These are phyloP conservation scores for Lactifluus echinatus DNA, from an alignment of 768 basidiomycete genomes.

Conservation along the genomic window DNA sequence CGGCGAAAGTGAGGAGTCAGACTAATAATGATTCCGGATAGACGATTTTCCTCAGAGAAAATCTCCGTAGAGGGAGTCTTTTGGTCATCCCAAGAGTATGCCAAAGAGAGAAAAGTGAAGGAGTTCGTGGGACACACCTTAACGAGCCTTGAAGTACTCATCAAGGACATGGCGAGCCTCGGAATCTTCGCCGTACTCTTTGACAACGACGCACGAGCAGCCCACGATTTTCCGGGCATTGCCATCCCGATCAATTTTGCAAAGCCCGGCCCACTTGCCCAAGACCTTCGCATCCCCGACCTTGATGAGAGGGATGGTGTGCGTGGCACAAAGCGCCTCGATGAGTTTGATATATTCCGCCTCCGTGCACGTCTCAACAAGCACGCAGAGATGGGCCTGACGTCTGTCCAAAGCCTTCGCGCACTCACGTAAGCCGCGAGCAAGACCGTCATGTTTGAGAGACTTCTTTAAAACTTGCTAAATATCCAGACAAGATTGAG, in stretches of 20 bases:
- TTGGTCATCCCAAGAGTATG: constrained; percentile 57
- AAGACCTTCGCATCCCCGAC: constrained; percentile 96
- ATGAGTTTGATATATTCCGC: constrained; percentile 99
- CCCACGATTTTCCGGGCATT: constrained; percentile 95
- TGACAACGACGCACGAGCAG: constrained; percentile 93
- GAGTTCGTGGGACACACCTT: constrained; percentile 31
- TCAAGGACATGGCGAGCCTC: constrained; percentile 91
- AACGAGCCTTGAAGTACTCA: constrained; percentile 96
- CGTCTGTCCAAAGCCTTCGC: constrained; percentile 98
- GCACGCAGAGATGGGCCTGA: constrained; percentile 96
- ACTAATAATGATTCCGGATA: constrained; percentile 88
- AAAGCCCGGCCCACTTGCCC: constrained; percentile 96
- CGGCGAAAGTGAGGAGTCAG: constrained; percentile 38
- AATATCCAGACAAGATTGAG: constrained; percentile 5
- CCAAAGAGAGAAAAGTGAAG: constrained; percentile 1
- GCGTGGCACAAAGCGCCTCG: constrained; percentile 97
- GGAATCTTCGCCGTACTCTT: constrained; percentile 92
- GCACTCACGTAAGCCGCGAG: constrained; percentile 94
- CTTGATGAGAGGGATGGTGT: constrained; percentile 99
- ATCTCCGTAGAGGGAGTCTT: constrained; percentile 91
- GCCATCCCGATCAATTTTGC: constrained; percentile 99
- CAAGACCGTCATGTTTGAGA: constrained; percentile 95
- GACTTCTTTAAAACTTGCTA: constrained; percentile 99
- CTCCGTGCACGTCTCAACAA: constrained; percentile 98
- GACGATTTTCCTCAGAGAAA: constrained; percentile 63